These are phyloP conservation scores for Pseudoturritis turrita DNA, from an alignment of 345 rosid genomes.

Conservation along the genomic window DNA sequence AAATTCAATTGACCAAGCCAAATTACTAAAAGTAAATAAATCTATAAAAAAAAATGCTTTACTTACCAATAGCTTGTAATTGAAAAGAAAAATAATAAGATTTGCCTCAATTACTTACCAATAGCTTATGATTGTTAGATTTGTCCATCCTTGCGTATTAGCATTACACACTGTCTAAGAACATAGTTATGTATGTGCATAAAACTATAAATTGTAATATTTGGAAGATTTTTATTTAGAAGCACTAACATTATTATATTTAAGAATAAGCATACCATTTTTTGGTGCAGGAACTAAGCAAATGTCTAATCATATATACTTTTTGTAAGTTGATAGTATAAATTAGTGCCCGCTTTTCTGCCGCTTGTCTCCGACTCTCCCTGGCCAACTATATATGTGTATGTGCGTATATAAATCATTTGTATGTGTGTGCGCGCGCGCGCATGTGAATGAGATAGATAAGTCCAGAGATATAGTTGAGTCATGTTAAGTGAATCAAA, in stretches of 20 bases:
- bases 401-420: neutral
- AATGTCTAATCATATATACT: neutral
- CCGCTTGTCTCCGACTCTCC: constrained; percentile 9
- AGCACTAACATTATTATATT: neutral
- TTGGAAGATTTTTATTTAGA: neutral
- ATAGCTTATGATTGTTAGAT: no score
- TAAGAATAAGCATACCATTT: neutral
- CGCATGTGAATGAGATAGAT: neutral
- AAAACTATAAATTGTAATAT: neutral
- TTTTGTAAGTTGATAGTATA: neutral
- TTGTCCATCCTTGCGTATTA: no score
- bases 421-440: neutral
- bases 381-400: neutral
- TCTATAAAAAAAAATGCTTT: no score
- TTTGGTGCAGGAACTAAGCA: neutral
- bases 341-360: constrained; percentile 15
- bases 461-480: neutral
- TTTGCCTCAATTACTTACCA: no score
- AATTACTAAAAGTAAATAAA: neutral
- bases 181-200: neutral
- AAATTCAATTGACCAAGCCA: neutral
- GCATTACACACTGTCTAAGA: neutral
- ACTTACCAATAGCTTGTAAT: no score
- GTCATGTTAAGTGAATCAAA: no score
- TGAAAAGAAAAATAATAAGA: neutral